A percentile compares a stretch with the other conserved stretches of the same genome.
phyloP scores from a whole-genome alignment of 129 eudicot species.

The Solidago caesia region DNA sequence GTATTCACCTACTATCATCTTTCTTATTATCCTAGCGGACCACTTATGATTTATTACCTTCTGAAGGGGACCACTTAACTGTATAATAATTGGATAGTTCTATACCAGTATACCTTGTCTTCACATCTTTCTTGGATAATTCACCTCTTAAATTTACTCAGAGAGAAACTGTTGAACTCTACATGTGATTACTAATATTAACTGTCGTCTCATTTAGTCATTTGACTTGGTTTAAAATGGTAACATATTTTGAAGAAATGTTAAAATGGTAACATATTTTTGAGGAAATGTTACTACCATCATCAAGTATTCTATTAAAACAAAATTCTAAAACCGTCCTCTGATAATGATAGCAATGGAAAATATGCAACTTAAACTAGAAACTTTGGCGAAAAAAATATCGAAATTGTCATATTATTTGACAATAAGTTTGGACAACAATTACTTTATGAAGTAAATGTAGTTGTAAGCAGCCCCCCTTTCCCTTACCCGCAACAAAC shows the following conservation, averaged over 20 bases:
- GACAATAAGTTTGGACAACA: conserved; percentile 15
- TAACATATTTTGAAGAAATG: neutral
- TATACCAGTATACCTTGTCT: neutral
- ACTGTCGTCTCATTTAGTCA: neutral
- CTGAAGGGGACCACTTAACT: neutral
- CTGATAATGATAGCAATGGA: neutral
- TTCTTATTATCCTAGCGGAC: conserved; percentile 2
- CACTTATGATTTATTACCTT: conserved; percentile 7
- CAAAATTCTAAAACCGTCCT: neutral
- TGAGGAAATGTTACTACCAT: neutral
- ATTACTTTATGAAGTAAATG: conserved; percentile 9
- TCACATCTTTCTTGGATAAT: neutral
- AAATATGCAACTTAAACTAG: conserved; percentile 4
- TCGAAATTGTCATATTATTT: conserved; percentile 1
- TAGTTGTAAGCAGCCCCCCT: conserved; percentile 7
- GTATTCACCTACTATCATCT: neutral
- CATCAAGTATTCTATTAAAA: neutral
- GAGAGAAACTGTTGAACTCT: conserved; percentile 1
- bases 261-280: neutral
- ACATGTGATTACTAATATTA: neutral
- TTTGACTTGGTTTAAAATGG: conserved; percentile 10
- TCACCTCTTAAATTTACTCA: neutral
- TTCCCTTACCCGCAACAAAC: neutral
- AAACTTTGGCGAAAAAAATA: neutral
- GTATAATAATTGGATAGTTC: neutral